Evolutionary conservation across 2,329 filamentous ascomycete species (phyloP), one percentile per base, ranked within the genome.

Genomic region (Cladosporium oxysporum): DNA sequence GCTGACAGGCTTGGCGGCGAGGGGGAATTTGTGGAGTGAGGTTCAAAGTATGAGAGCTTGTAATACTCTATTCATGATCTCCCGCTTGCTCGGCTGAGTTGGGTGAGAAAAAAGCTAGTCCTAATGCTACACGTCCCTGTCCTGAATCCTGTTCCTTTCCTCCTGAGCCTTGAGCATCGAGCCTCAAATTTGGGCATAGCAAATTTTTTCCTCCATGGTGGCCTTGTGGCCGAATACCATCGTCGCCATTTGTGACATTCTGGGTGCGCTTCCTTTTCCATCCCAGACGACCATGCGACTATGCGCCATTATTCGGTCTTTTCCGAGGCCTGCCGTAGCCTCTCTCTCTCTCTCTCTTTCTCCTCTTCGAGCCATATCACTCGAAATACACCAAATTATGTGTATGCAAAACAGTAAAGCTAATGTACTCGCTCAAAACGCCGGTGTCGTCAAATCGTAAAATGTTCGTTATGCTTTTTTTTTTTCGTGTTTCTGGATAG

Each of bases 51-150:
- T 21, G 14, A 16, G 16, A 47, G 50, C 35, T 57, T 26, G 33
- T 57, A 55, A 57, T 47, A 26, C 16, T 63, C 23, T 47, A 29
- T 63, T 47, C 35, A 57, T 63, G 21, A 57, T 16, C 61, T 63
- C 50, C 26, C 61, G 61, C 61, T 57, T 41, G 50, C 29, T 55
- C 49, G 49, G 31, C 11, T 31, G 49, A 57, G 35, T 35, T 33
- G 50, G 61, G 50, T 49, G 61, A 55, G 23, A 63, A 57, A 57
- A 57, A 44, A 11, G 35, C 49, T 44, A 57, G 33, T 57, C 26
- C 61, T 63, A 63, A 63, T 63, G 49, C 49, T 63, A 63, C 61
- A 63, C 28, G 8, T 26, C 52, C 52, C 8, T 55, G 18, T 55
- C 52, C 52, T n/a, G 52, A 55, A 33, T 29, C 52, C 28, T 21